Base-by-base conservation (phyloP, 106 monocot species). In the Agapanthus africanus region DNA sequence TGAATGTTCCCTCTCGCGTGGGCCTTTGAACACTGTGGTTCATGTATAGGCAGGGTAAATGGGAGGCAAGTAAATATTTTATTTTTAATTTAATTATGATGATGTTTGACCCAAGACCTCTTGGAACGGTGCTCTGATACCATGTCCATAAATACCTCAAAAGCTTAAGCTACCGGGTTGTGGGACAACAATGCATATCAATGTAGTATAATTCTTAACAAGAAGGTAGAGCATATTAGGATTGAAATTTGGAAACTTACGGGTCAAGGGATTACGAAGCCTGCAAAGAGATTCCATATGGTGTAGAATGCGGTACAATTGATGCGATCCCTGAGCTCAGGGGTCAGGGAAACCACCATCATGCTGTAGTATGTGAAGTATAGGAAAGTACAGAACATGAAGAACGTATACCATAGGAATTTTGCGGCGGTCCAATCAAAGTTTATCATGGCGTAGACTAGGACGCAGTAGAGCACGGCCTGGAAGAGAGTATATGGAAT, bases 331-430 rank as follows among this genome's bases (percentile, higher is more conserved):
- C 59, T 59, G 5, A 21, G n/a, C 18, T 68, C 68, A 23, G 75
- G 75, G n/a, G 75, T 75, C 23, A 75, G 42, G 34, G 68, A 22
- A 4, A 68, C 68, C 18, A 32, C 38, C 68, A 68, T 68, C 68
- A 83, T 83, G 28, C 82, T 78, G 4, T 83, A 83, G 50, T 66
- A 83, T n/a, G 82, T 83, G 71, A 78, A 83, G 71, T 83, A 82
- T n/a, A 83, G 74, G 59, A 83, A 66, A 39, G 74, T 83, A 71
- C 71, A 78, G 82, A 71, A 79, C 25, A 59, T 79, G 69, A 79
- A 79, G 69, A 76, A 79, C 10, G 79, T 50, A 52, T 83, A 83
- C 79, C 83, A 83, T 13, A 75, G 52, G 64, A 83, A 83, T 37
- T 83, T 83, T 56, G 32, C 68, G 3, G 59, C 41, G 11, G 79